Evolutionary conservation across 345 rosid species (phyloP).

Genomic region (Diplotaxis tenuifolia): DNA sequence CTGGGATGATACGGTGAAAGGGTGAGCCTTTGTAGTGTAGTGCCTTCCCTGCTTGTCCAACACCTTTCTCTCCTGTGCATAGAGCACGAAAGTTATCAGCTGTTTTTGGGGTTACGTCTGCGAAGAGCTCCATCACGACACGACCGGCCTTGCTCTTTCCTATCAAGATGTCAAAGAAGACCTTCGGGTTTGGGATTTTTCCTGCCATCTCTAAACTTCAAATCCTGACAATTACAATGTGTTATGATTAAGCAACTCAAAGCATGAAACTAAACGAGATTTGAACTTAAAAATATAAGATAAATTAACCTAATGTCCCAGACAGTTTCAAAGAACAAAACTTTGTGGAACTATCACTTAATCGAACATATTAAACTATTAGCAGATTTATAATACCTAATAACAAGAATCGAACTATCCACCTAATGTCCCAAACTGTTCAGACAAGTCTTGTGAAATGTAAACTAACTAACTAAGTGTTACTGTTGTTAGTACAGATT

Average conservation of each 20-base stretch:
- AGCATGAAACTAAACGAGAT: too few relatives aligned
- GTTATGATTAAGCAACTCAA: neutral
- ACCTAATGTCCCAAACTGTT: neutral
- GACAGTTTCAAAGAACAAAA: neutral
- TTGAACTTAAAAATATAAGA: too few relatives aligned
- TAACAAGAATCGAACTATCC: neutral
- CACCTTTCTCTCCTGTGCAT: conserved; percentile 79
- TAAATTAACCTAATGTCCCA: neutral
- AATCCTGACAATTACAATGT: conserved; percentile 20
- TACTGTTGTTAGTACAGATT: neutral
- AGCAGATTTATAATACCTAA: too few relatives aligned
- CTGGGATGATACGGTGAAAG: conserved; percentile 85
- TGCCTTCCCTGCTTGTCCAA: conserved; percentile 56
- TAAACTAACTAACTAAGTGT: too few relatives aligned
- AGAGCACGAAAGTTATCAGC: conserved; percentile 78
- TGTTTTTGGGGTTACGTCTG: conserved; percentile 68
- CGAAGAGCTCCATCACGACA: conserved; percentile 77
- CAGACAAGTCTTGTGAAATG: too few relatives aligned
- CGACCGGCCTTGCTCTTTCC: conserved; percentile 66
- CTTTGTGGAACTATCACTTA: neutral
- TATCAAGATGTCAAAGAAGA: conserved; percentile 68
- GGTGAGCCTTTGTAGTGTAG: conserved; percentile 75
- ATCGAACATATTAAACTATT: too few relatives aligned
- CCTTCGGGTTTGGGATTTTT: conserved; percentile 67
- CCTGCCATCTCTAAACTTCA: neutral